Conservation (phyloP, 441 rosid species). For the Eugenia klotzschiana region DNA sequence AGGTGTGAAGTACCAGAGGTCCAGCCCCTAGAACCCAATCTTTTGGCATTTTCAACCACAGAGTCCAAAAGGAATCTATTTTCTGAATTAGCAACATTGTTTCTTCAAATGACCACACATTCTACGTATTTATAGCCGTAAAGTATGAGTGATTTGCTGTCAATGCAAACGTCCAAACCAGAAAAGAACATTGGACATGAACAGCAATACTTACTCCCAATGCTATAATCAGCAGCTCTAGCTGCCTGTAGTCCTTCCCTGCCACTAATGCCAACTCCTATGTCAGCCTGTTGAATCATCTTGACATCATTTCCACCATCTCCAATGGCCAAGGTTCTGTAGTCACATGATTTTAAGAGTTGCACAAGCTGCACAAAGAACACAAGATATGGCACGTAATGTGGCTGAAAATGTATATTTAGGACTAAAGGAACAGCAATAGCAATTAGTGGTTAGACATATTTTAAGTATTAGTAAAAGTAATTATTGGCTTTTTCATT, state of each 20-base stretch:
- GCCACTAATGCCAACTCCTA: slow-evolving; percentile 96
- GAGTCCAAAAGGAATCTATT: not conserved
- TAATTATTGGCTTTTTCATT: not conserved
- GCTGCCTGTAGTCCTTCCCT: slow-evolving; percentile 99
- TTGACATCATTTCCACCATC: slow-evolving; percentile 99
- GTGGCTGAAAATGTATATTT: not conserved
- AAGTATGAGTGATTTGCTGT: not conserved
- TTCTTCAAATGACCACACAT: not conserved
- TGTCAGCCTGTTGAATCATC: slow-evolving; percentile 98
- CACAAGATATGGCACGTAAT: not conserved
- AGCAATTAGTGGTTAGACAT: not conserved
- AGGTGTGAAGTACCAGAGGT: not conserved
- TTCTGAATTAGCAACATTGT: not conserved
- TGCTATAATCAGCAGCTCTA: slow-evolving; percentile 96
- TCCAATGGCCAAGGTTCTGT: slow-evolving; percentile 93
- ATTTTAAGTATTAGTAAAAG: not conserved
- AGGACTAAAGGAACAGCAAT: not conserved
- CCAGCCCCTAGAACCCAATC: not conserved
- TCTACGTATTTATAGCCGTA: not conserved
- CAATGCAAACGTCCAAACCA: not conserved
- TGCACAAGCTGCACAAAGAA: slow-evolving; percentile 64
- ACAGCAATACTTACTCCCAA: slow-evolving; percentile 57
- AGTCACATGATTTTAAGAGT: slow-evolving; percentile 84
- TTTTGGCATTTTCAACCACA: not conserved
- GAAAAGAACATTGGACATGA: not conserved